Percentiles rank a stretch among this genome's conserved stretches.
Evolutionary conservation across 768 basidiomycete species (phyloP).

Genomic region (Podaxis sp.): DNA sequence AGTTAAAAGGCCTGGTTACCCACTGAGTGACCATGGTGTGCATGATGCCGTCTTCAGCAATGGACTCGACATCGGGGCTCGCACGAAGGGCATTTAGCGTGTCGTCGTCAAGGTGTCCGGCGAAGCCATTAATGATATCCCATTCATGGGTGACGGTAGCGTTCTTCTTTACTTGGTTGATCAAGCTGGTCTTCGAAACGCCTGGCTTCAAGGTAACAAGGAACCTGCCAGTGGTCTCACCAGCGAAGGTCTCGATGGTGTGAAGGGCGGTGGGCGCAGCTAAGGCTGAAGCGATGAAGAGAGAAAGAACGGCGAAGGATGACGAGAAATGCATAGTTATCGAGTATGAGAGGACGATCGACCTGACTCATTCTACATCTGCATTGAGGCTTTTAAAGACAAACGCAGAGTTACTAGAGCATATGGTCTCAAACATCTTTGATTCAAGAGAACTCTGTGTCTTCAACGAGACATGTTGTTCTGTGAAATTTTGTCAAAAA

Average conservation of each 20-base stretch:
- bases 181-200: constrained; percentile 19
- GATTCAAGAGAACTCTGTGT: not conserved
- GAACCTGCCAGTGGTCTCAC: constrained; percentile 27
- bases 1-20: not conserved
- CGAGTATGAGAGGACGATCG: not conserved
- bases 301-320: constrained; percentile 6
- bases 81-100: constrained; percentile 26
- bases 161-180: constrained; percentile 15
- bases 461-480: not conserved
- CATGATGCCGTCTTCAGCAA: constrained; percentile 32
- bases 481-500: constrained; percentile 12
- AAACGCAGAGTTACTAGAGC: not conserved
- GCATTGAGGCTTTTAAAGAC: not conserved
- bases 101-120: constrained; percentile 26
- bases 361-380: not conserved
- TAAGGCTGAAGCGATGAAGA: constrained; percentile 17
- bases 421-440: constrained; percentile 3
- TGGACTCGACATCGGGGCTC: constrained; percentile 25
- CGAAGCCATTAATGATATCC: constrained; percentile 31
- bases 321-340: constrained; percentile 2
- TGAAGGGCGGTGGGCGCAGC: constrained; percentile 21
- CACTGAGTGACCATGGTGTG: constrained; percentile 25
- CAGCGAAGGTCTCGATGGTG: constrained; percentile 24
- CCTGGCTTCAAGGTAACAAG: constrained; percentile 33
- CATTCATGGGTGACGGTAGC: constrained; percentile 21